phyloP scores from a whole-genome alignment of 2,329 filamentous ascomycete species.

The Ascochyta lentis region DNA sequence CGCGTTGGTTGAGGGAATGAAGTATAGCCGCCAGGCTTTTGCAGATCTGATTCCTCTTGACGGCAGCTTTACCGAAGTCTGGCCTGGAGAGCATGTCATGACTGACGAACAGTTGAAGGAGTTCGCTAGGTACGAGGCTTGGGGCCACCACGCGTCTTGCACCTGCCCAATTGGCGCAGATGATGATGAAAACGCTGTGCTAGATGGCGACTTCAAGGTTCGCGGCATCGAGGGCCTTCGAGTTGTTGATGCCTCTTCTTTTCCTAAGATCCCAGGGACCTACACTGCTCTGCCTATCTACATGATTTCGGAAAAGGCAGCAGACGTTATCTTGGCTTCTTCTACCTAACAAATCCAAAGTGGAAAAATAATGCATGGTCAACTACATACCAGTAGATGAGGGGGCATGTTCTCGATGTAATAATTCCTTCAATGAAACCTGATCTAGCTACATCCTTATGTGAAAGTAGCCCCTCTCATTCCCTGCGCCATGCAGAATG shows the following conservation, averaged over 20 bases:
- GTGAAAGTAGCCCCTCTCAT: too few species aligned
- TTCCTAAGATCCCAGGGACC: slow-evolving; percentile 55
- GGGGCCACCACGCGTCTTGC: slow-evolving; percentile 63
- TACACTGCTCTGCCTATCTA: slow-evolving; percentile 62
- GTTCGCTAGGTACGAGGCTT: slow-evolving; percentile 30
- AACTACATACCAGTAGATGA: too few species aligned
- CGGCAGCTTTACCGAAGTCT: slow-evolving; percentile 55
- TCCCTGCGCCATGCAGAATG: too few species aligned
- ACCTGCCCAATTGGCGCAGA: slow-evolving; percentile 64
- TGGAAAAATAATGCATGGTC: too few species aligned
- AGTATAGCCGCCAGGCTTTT: slow-evolving; percentile 56
- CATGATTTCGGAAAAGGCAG: slow-evolving; percentile 68
- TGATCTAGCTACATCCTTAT: too few species aligned
- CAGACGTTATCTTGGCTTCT: slow-evolving; percentile 60
- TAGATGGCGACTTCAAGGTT: slow-evolving; percentile 61
- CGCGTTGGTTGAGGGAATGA: slow-evolving; percentile 63
- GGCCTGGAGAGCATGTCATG: slow-evolving; percentile 56
- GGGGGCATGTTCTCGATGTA: too few species aligned
- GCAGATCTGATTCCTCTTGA: slow-evolving; percentile 51
- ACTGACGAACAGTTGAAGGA: slow-evolving; percentile 52
- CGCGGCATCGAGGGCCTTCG: slow-evolving; percentile 59
- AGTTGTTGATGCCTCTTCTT: slow-evolving; percentile 51
- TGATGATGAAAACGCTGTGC: slow-evolving; percentile 59
- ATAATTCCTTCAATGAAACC: too few species aligned
- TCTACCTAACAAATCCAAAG: not conserved